Evolutionary conservation across 2,329 filamentous ascomycete species (phyloP), one percentile per base, ranked within the genome.

Genomic region (Helotiales sp.): DNA sequence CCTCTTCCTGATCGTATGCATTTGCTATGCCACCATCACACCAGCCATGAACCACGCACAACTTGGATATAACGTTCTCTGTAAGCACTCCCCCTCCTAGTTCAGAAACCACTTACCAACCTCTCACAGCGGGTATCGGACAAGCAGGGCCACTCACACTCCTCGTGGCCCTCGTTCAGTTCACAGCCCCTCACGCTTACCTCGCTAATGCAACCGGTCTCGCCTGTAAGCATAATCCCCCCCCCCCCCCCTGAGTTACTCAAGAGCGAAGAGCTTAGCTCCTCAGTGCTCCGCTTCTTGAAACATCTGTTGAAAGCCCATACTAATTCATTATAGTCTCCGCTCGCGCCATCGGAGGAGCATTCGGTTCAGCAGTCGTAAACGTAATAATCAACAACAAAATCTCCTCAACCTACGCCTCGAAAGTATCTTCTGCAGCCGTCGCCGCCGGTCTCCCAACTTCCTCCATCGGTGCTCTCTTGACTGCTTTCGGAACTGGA

Each of bases 121-220:
- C 7, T 27, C 15, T 15, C 54, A 19, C n/a, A n/a, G n/a, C n/a
- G n/a, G 79, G 76, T 15, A 72, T 82, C 52, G 79, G 79, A 6
- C 79, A 82, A 63, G 72, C 77, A 0, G 79, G 79, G 0, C 79
- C 79, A 0, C 70, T 81, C 4, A 80, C 78, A 0, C 73, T 81
- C 2, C 73, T 82, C 5, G 75, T 79, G 1, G 79, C 79, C 13
- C 73, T 76, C 50, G 73, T 82, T 22, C 80, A 83, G 61, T 82
- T 81, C 66, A 81, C 79, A 1, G 76, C 79, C 0, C 79, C 80
- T 1, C 80, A 82, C 61, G 75, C 76, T 2, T 81, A 75, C 64
- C 74, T 82, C 22, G 80, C 79, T 1, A 82, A 79, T 0, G 79
- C 80, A 1, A 82, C 80, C 0, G 80, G 80, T 1, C 74, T 82